Evolutionary conservation across 768 basidiomycete genomes (phyloP).

Genomic region (Suillus discolor): DNA sequence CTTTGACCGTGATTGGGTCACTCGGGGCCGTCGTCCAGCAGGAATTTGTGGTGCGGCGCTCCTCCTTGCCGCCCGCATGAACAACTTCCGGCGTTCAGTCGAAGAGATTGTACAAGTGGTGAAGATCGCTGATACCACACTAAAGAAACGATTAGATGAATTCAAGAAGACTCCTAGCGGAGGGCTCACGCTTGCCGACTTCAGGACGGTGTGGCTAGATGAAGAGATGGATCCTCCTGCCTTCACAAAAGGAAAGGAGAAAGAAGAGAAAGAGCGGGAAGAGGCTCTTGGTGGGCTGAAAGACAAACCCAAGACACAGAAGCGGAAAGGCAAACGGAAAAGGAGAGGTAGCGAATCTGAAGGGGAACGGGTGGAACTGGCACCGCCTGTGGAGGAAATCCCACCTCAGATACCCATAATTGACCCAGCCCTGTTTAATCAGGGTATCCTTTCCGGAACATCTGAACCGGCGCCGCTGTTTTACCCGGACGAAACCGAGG

Average conservation of each 20-base stretch:
- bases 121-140: slow-evolving; percentile 95
- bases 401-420: slow-evolving; percentile 35
- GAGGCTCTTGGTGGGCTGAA: slow-evolving; percentile 37
- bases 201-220: slow-evolving; percentile 87
- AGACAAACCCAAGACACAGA: slow-evolving; percentile 29
- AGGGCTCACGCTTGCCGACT: slow-evolving; percentile 83
- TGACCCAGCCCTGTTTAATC: slow-evolving; percentile 60
- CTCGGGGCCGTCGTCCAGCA: slow-evolving; percentile 90
- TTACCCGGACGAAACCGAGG: slow-evolving; percentile 46
- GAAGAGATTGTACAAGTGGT: slow-evolving; percentile 99
- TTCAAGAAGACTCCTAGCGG: slow-evolving; percentile 92
- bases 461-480: slow-evolving; percentile 41
- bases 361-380: slow-evolving; percentile 27
- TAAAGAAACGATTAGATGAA: slow-evolving; percentile 92
- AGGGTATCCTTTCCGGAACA: slow-evolving; percentile 69
- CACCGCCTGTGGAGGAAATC: slow-evolving; percentile 17
- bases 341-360: slow-evolving; percentile 42
- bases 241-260: slow-evolving; percentile 75
- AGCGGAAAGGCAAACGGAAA: slow-evolving; percentile 40
- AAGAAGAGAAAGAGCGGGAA: slow-evolving; percentile 58
- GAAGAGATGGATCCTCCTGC: slow-evolving; percentile 93
- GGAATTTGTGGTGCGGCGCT: slow-evolving; percentile 98
- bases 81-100: slow-evolving; percentile 90
- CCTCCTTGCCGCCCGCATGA: slow-evolving; percentile 96
- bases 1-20: slow-evolving; percentile 98